Base-by-base conservation (phyloP, 2,329 filamentous ascomycete genomes). In the Triangularia verruculosa region DNA sequence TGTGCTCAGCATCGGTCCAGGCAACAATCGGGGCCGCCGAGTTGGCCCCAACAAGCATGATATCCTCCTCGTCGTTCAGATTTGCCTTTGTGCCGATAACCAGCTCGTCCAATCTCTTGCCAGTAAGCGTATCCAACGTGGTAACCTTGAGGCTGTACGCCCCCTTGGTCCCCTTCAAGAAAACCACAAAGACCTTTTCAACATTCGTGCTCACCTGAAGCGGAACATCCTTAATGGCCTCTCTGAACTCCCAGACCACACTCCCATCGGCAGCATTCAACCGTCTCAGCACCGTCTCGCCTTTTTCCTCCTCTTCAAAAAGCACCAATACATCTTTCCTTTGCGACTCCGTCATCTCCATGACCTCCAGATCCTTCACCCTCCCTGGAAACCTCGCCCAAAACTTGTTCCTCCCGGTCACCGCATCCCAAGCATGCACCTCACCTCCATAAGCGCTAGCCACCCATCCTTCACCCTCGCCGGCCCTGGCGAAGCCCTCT, bases 401-500 rank as follows among this genome's bases (percentile, higher is more conserved):
- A 92, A 95, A 99, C 39, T 87, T 81, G 67, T 91, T 85, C 71
- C 90, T 87, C 27, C 95, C 95, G 70, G 89, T 91, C 57, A 89
- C 81, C 34, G 92, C 92, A 77, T 92, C 89, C 93, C 93, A 98
- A 13, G 90, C 86, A 61, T 89, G 85, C 27, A 97, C 86, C 57
- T 85, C 83, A 66, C 82, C 81, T 15, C 89, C 92, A 39, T 88
- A 78, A 1, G 89, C 93, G 69, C 89, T 90, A 39, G 93, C 84
- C 17, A 98, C 79, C 74, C 89, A 89, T 69, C 89, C 87, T 74
- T 94, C 89, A 64, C 89, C 90, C 68, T 93, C 88, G n/a, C 87
- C 87, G n/a, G 90, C 87, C 67, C 90, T 83, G 69, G 96, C 76
- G 71, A 83, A 79, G n/a, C 83, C 81, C 51, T 76, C 76, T 24